Evolutionary conservation across 331 rosid species (phyloP), one percentile per base, ranked within the genome.

Genomic region (Arachis monticola): DNA sequence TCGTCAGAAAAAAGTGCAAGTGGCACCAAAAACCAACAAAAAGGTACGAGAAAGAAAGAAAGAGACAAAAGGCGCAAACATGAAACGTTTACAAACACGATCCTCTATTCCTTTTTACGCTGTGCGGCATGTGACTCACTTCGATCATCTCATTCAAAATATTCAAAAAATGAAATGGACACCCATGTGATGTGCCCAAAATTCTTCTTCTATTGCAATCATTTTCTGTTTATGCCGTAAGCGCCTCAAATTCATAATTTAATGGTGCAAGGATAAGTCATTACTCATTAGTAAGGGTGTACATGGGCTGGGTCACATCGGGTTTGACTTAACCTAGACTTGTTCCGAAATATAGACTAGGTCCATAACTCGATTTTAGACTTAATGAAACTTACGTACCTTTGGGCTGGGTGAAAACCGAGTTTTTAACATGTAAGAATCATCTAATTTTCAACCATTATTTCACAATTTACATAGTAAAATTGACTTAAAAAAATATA

Each of bases 21-120:
- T 41, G 51, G 51, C 6, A 41, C 40, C 41, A 38, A 38, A 38
- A 38, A 38, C 41, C 41, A 63, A 63, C 12, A 60, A 13, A 73
- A 60, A 60, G 47, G 78, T 41, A 59, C 32, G n/a, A 65, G 58
- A 48, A 48, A 48, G 30, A 27, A 27, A 27, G 58, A 75, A 73
- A 74, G 9, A 31, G 83, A 74, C 84, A 80, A 80, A 68, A 62
- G 50, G 45, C 38, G 55, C 67, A 47, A 46, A 62, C 76, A 68
- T 50, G 4, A 60, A 69, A 52, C n/a, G 42, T 35, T 6, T 6
- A 10, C 10, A 67, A 73, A 52, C 13, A 51, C 5, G 64, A 55
- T 68, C 67, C 80, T 61, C 7, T 5, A 22, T 4, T 52, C 22
- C 61, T 41, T 8, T 40, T 27, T 55, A 45, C 48, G 71, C 71